Base-by-base conservation (phyloP, 2,329 filamentous ascomycete species). In the Penicillium sclerotigenum region DNA sequence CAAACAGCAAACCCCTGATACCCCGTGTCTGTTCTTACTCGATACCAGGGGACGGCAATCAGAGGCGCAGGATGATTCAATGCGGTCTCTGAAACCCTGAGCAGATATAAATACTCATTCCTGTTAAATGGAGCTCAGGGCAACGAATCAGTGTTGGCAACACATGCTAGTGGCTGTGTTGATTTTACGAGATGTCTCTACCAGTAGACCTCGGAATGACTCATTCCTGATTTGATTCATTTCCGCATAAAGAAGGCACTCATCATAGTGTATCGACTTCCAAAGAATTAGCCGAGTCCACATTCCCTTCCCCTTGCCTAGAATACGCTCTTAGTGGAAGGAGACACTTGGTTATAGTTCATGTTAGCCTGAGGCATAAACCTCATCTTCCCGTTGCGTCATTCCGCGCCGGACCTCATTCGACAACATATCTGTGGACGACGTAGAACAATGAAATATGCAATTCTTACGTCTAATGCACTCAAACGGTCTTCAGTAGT, bases 391-490 rank as follows among this genome's bases (percentile, higher is more conserved):
- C 41, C 49, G 42, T 59, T 61, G 59, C 60, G 59, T 65, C 60
- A 65, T 62, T 55, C 54, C 51, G 36, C 33, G 31, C 24, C 24
- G 16, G 16, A n/a, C 24, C 47, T 29, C 18, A 22, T 56, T 46
- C 42, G 46, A 45, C 58, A 53, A 62, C 57, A 41, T 24, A 46
- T 50, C 54, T 51, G 52, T 43, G 46, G 50, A 49, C 24, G 37
- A 41, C 22, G 40, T 43, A 20, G 43, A 37, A 66, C 60, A 43
- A 69, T 71, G 68, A 52, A 55, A 55, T 38, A 56, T 64, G 57
- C 52, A 33, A 49, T 48, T 47, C 43, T 51, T 47, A 47, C 51
- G 7, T 26, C 37, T 13, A 53, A 52, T 36, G 40, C 36, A 48
- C 31, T 47, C 22, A 52, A 22, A 28, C 50, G 31, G 24, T 13